phyloP scores from a whole-genome alignment of 495 filamentous ascomycete species.

The Neurospora intermedia region DNA sequence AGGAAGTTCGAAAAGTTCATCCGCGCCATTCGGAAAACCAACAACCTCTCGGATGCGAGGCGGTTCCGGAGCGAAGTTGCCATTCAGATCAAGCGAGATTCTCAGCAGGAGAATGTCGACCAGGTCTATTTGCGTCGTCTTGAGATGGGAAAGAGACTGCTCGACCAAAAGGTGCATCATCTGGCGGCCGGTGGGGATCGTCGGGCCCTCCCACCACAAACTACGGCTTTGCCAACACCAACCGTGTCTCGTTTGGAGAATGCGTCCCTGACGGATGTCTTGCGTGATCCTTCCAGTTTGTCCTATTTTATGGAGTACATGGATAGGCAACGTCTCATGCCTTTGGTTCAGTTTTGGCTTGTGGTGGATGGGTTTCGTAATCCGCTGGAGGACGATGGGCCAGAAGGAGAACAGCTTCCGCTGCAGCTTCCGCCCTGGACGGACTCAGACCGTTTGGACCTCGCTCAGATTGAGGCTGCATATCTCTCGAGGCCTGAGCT shows the following conservation, averaged over 20 bases:
- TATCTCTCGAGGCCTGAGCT: constrained; percentile 79
- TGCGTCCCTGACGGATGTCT: constrained; percentile 64
- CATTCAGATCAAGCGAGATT: constrained; percentile 84
- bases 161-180: constrained; percentile 82
- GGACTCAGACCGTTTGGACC: constrained; percentile 72
- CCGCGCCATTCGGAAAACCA: constrained; percentile 74
- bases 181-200: constrained; percentile 56
- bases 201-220: constrained; percentile 26
- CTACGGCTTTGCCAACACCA: constrained; percentile 16
- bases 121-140: constrained; percentile 75
- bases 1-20: constrained; percentile 91
- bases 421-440: constrained; percentile 61
- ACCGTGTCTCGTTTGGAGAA: constrained; percentile 52
- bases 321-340: constrained; percentile 82
- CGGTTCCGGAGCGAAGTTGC: constrained; percentile 84
- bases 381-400: constrained; percentile 79
- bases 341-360: constrained; percentile 94
- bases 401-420: constrained; percentile 53
- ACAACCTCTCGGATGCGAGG: constrained; percentile 88
- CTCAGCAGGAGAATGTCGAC: constrained; percentile 67
- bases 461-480: constrained; percentile 79
- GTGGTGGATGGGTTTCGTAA: constrained; percentile 97
- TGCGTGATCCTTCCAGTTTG: constrained; percentile 78
- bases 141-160: constrained; percentile 78
- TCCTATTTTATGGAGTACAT: constrained; percentile 99